Evolutionary conservation across 2,329 filamentous ascomycete species (phyloP), one percentile per base, ranked within the genome.

Genomic region (Harringtonia lauricola): DNA sequence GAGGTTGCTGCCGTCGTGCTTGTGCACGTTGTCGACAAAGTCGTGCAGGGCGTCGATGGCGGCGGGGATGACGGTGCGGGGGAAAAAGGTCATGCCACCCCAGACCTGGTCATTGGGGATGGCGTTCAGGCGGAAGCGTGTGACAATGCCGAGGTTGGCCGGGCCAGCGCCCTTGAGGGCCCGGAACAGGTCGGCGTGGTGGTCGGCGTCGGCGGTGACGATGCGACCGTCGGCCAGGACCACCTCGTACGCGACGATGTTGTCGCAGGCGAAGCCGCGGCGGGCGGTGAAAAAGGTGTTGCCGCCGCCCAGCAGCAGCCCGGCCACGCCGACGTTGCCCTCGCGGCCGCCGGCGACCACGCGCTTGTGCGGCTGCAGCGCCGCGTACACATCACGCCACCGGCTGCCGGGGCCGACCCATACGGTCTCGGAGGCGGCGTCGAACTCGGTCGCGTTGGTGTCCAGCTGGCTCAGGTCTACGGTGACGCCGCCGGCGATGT

Each of bases 131-230:
- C 48, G 49, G 40, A 53, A 41, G 21, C 47, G 41, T 15, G 61
- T 53, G 4, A 55, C 49, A 39, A 59, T 52, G 40, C 64, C 64
- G 36, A 65, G 64, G 49, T 68, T 70, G 47, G 55, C 60, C 19
- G 59, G 56, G 21, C 67, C n/a, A n/a, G n/a, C 67, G n/a, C 66
- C 66, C 36, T 63, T 61, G 3, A 68, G 55, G 3, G 65, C 65
- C 45, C 55, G 58, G 50, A 55, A 67, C 6, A 70, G 57, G 41
- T 68, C 65, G 0, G 53, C n/a, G 42, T 67, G 57, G 6, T 54
- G 36, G 0, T 47, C 45, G 46, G n/a, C n/a, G 39, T 60, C 65
- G 14, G 59, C 65, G 12, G 60, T 59, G 17, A 66, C 52, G 38
- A 68, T 55, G 4, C 45, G 29, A 5, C 66, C 65, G 42, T 57